Evolutionary conservation across 2,329 filamentous ascomycete genomes (phyloP).

Genomic region (Sporothrix luriei): DNA sequence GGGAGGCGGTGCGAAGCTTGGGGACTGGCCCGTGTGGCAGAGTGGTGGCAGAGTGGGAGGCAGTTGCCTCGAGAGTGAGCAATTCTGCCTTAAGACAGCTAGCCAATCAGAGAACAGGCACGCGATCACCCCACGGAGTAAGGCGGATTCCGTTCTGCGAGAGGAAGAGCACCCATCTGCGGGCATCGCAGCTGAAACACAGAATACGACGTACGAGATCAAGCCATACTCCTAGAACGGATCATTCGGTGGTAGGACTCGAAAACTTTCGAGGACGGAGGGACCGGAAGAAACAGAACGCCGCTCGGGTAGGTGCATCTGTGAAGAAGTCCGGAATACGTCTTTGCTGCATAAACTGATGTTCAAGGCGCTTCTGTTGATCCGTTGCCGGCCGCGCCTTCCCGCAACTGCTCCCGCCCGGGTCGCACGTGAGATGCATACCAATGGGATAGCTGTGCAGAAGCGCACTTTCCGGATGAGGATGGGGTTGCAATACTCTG

Average conservation of each 20-base stretch:
- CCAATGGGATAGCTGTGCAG: constrained; percentile 14
- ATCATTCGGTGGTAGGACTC: constrained; percentile 20
- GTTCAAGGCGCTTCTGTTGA: not conserved
- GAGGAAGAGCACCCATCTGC: not conserved
- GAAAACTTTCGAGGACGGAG: not conserved
- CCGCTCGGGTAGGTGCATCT: constrained; percentile 4
- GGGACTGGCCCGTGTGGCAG: not conserved
- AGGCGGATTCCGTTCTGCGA: constrained; percentile 11
- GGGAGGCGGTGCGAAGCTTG: not conserved
- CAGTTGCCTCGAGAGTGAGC: not conserved
- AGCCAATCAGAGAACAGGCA: constrained; percentile 22
- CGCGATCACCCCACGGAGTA: constrained; percentile 16
- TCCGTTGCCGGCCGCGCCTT: constrained; percentile 24
- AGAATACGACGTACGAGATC: constrained; percentile 9
- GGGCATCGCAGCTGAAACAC: constrained; percentile 10
- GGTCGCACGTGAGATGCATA: constrained; percentile 18
- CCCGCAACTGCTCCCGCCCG: constrained; percentile 5
- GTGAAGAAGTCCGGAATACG: not conserved
- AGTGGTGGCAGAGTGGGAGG: not conserved
- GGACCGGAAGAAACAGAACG: constrained; percentile 3
- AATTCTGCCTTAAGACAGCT: constrained; percentile 21
- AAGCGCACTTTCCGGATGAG: constrained; percentile 12
- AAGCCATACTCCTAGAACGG: not conserved
- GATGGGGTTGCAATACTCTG: not conserved
- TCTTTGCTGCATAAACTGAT: not conserved